A percentile compares a stretch with the other conserved stretches of the same genome.
Conservation (phyloP, 441 rosid genomes). For the Capsella rubella region DNA sequence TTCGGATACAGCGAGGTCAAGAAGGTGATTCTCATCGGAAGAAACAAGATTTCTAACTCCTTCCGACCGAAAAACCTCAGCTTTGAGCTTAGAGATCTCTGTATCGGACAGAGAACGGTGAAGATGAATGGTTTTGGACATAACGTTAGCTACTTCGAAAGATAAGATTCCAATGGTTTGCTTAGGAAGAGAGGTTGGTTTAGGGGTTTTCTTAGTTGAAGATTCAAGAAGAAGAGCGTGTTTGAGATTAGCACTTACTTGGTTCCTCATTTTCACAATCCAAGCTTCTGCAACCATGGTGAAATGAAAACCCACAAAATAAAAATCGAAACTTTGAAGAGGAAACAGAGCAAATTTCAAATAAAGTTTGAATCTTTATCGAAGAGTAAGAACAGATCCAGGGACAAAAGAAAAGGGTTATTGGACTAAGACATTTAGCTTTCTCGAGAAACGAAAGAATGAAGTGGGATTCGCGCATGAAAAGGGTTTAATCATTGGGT, state of each 20-base stretch:
- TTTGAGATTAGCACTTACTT: conserved; percentile 89
- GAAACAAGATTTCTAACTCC: conserved; percentile 78
- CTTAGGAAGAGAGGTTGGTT: conserved; percentile 47
- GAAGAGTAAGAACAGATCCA: conserved; percentile 34
- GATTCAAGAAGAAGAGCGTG: conserved; percentile 77
- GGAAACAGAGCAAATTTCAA: neutral
- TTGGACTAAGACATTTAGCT: conserved; percentile 20
- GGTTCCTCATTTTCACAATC: conserved; percentile 93
- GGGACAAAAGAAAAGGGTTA: conserved; percentile 5
- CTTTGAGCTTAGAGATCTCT: conserved; percentile 72
- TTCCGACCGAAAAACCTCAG: conserved; percentile 68
- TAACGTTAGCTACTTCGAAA: conserved; percentile 86
- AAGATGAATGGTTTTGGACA: conserved; percentile 86
- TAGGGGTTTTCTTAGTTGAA: conserved; percentile 50
- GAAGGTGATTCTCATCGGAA: conserved; percentile 63
- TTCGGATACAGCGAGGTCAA: conserved; percentile 82
- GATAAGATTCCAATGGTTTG: conserved; percentile 80
- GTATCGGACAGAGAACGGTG: conserved; percentile 78
- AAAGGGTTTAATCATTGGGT: conserved; percentile 45
- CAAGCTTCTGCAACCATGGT: conserved; percentile 95
- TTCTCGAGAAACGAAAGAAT: conserved; percentile 34
- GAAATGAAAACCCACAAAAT: neutral
- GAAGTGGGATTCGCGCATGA: conserved; percentile 42
- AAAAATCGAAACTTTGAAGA: conserved; percentile 31
- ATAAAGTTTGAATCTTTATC: conserved; percentile 22